phyloP scores from a whole-genome alignment of 2,329 filamentous ascomycete genomes.

The Fusarium decemcellulare region DNA sequence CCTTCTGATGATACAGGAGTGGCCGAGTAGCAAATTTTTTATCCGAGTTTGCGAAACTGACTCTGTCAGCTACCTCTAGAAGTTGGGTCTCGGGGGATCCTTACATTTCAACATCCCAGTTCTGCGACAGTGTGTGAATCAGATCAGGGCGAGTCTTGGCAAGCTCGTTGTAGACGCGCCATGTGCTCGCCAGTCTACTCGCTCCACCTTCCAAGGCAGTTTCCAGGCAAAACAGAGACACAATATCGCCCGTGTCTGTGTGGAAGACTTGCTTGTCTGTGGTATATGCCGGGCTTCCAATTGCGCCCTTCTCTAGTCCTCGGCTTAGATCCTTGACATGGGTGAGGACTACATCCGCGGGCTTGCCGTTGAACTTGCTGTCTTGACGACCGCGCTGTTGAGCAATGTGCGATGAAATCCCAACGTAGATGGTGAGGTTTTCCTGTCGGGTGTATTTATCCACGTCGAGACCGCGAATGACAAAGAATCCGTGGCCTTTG shows the following conservation, averaged over 20 bases:
- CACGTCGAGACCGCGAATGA: conserved; percentile 70
- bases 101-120: conserved; percentile 61
- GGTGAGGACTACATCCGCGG: conserved; percentile 62
- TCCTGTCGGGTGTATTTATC: conserved; percentile 68
- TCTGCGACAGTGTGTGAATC: conserved; percentile 66
- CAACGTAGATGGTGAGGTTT: conserved; percentile 72
- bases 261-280: conserved; percentile 74
- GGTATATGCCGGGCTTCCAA: conserved; percentile 70
- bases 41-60: conserved; percentile 20
- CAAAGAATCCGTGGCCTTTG: conserved; percentile 71
- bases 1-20: conserved; percentile 23
- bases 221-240: conserved; percentile 69
- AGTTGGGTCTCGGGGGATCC: conserved; percentile 14
- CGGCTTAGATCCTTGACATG: conserved; percentile 72
- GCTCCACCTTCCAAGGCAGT: conserved; percentile 66
- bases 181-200: conserved; percentile 69
- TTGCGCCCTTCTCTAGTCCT: conserved; percentile 52
- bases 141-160: conserved; percentile 70
- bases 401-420: conserved; percentile 71
- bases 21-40: conserved; percentile 25
- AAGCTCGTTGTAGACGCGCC: conserved; percentile 74
- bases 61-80: not conserved
- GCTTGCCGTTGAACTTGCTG: conserved; percentile 58
- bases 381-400: conserved; percentile 68
- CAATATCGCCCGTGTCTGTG: conserved; percentile 71